These are phyloP conservation scores for Tulasnella sp. DNA, from an alignment of 768 basidiomycete genomes.

Conservation along the genomic window DNA sequence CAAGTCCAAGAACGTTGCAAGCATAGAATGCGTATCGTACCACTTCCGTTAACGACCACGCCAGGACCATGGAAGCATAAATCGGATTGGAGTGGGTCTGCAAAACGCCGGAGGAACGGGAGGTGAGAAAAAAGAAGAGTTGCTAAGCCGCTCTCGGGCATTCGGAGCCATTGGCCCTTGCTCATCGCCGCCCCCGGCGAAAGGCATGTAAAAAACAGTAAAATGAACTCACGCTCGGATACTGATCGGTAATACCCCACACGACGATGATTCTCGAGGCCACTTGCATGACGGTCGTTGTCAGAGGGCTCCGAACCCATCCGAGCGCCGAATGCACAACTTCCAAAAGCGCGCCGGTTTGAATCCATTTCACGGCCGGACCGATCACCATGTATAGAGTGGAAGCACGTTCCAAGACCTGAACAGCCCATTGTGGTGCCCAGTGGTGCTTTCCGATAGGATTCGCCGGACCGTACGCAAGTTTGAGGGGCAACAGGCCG, in stretches of 20 bases:
- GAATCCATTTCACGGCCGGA: constrained; percentile 56
- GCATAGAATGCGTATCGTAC: constrained; percentile 89
- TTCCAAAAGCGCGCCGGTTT: constrained; percentile 78
- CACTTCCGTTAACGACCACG: constrained; percentile 88
- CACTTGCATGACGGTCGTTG: constrained; percentile 73
- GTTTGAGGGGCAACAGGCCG: constrained; percentile 15
- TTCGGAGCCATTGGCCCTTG: constrained; percentile 6
- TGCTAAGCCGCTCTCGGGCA: constrained; percentile 26
- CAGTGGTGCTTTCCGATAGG: neutral
- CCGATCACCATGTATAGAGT: constrained; percentile 61
- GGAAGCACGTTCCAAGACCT: constrained; percentile 41
- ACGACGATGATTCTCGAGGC: constrained; percentile 72
- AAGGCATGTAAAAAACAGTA: neutral
- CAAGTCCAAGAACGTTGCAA: constrained; percentile 48
- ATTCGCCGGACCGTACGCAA: constrained; percentile 31
- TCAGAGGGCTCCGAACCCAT: constrained; percentile 68
- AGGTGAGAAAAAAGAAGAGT: constrained; percentile 1
- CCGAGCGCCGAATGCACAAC: constrained; percentile 71
- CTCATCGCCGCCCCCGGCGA: neutral
- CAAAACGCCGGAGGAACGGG: neutral
- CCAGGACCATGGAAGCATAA: constrained; percentile 84
- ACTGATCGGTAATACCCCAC: constrained; percentile 71
- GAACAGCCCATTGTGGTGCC: constrained; percentile 7
- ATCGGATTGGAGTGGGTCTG: constrained; percentile 66
- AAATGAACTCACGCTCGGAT: constrained; percentile 44